Base-by-base conservation (phyloP, 805 yeast genomes). In the Monosporozyma aerobia region DNA sequence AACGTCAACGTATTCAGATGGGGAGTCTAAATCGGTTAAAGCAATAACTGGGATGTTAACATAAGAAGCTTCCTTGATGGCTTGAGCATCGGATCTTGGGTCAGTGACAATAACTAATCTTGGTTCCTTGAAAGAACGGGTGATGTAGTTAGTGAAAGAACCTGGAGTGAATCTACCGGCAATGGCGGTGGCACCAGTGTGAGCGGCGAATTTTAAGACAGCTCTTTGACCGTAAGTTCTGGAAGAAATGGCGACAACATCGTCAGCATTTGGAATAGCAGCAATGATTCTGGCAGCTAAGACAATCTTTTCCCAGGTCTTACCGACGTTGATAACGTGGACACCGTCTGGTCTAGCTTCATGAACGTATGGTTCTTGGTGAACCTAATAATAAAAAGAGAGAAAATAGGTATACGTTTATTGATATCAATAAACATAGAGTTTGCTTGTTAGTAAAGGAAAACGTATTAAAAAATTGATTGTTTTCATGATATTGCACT, bases 111-210 rank as follows among this genome's bases (percentile, higher is more conserved):
- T 81, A 76, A 94, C 90, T 75, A 94, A 85, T 82, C 99, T 89
- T 84, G 99, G 99, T 83, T 94, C 99, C 82, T 92, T 94, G 97
- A 94, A 94, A 69, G 97, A 89, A 81, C 97, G 92, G 79, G 99
- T 94, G 83, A 92, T 94, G 83, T 94, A 94, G 83, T 94, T 94
- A 76, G 99, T 94, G 94, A 94, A 94, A 82, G 87, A 85, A 88
- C 99, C 99, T 80, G 99, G 99, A 71, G 99, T 94, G 87, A 94
- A 94, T 83, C 99, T 90, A 80, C 99, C 99, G 70, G 99, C 99
- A 80, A 94, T 92, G 75, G 99, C 90, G 68, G 98, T 92, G 68
- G 99, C 97, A 78, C 98, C 98, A 70, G 98, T 90, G 90, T 94
- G 98, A 70, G 97, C 88, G 74, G 99, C 97, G 74, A 86, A 94